Evolutionary conservation across 2,329 filamentous ascomycete species (phyloP).

Genomic region (Sporothrix brasiliensis): DNA sequence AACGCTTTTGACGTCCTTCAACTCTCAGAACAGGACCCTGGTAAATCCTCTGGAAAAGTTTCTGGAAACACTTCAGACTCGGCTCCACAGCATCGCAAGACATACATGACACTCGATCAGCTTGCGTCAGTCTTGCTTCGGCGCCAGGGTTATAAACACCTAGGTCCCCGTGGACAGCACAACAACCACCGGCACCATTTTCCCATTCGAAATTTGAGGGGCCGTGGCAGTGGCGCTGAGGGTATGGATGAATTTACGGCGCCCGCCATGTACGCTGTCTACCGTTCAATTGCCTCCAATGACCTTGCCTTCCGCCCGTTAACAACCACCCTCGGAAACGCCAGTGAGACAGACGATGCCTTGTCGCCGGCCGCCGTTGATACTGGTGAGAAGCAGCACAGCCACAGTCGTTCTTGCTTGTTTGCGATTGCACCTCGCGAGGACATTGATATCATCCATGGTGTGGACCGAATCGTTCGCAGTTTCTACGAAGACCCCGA

Average conservation of each 20-base stretch:
- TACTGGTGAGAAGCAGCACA: not conserved
- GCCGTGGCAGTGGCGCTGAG: conserved; percentile 42
- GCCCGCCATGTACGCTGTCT: conserved; percentile 67
- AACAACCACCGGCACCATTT: conserved; percentile 11
- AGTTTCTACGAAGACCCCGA: conserved; percentile 52
- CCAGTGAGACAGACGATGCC: conserved; percentile 35
- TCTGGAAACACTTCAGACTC: not conserved
- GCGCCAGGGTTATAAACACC: conserved; percentile 10
- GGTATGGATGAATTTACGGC: conserved; percentile 47
- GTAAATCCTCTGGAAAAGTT: too few relatives aligned
- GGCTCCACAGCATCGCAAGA: not conserved
- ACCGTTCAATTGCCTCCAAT: conserved; percentile 63
- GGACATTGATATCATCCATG: conserved; percentile 56
- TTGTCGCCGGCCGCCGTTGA: conserved; percentile 38
- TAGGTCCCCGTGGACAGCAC: not conserved
- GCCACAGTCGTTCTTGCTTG: conserved; percentile 54
- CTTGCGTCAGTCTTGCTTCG: conserved; percentile 52
- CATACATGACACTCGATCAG: conserved; percentile 53
- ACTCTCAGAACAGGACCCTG: not conserved
- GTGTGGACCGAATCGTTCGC: conserved; percentile 57
- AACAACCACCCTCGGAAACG: conserved; percentile 45
- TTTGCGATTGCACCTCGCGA: conserved; percentile 63
- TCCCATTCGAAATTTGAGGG: conserved; percentile 33
- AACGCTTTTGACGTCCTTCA: conserved; percentile 48
- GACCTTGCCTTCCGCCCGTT: conserved; percentile 62